phyloP scores from a whole-genome alignment of 305 asterid genomes.

The Fraxinus floribunda region DNA sequence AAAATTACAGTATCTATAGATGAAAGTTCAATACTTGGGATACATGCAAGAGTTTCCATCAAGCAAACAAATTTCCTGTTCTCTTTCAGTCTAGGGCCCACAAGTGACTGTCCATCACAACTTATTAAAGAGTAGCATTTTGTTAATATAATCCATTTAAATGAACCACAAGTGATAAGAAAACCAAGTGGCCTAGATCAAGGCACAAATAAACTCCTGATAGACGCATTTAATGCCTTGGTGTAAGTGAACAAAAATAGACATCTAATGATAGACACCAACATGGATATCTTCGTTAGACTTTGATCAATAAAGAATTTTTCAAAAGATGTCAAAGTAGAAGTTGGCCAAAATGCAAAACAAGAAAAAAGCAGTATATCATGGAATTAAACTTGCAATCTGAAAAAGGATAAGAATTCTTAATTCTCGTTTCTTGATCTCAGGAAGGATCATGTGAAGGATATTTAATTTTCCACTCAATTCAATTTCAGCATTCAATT shows the following conservation, averaged over 20 bases:
- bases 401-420: conserved; percentile 62
- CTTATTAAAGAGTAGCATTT: neutral
- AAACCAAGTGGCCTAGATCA: neutral
- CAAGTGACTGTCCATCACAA: conserved; percentile 34
- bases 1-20: conserved; percentile 46
- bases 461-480: conserved; percentile 61
- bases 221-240: neutral
- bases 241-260: neutral
- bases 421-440: conserved; percentile 47
- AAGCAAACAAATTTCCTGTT: conserved; percentile 45
- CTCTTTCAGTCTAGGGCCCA: conserved; percentile 32
- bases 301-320: conserved; percentile 7
- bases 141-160: neutral
- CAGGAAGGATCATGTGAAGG: conserved; percentile 49
- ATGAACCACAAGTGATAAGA: neutral
- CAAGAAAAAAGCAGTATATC: neutral
- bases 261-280: neutral
- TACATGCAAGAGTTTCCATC: conserved; percentile 55
- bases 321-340: neutral
- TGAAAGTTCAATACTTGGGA: conserved; percentile 40
- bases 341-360: neutral
- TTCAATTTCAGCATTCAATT: conserved; percentile 50
- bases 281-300: conserved; percentile 15
- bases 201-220: neutral
- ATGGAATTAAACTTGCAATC: conserved; percentile 29